A percentile compares a stretch with the other conserved stretches of the same genome.
Conservation (phyloP, 2,329 filamentous ascomycete species). For the Curvularia eragrostidis region DNA sequence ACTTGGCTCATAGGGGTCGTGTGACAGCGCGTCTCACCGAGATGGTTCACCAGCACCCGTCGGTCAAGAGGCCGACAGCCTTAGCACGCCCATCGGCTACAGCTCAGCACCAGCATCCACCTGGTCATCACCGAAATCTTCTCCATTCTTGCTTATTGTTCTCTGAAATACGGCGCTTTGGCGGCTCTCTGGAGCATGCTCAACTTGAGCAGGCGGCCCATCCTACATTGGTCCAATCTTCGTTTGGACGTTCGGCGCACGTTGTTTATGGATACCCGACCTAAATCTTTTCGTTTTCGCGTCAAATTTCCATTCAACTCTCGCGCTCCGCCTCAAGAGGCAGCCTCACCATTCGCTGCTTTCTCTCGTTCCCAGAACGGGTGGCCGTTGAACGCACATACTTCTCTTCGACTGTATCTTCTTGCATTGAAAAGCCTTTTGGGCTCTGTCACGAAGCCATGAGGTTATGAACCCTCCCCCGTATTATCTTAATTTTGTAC, state of each 20-base stretch:
- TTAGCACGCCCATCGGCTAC: slow-evolving; percentile 17
- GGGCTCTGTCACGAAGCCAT: slow-evolving; percentile 44
- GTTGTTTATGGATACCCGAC: slow-evolving; percentile 36
- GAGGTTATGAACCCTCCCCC: slow-evolving; percentile 45
- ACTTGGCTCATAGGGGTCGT: slow-evolving; percentile 33
- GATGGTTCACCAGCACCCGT: slow-evolving; percentile 21
- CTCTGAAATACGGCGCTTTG: slow-evolving; percentile 41
- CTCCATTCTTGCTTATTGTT: slow-evolving; percentile 52
- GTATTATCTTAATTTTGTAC: slow-evolving; percentile 32
- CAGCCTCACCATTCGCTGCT: background rate
- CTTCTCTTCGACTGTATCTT: slow-evolving; percentile 40
- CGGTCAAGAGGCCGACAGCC: slow-evolving; percentile 17
- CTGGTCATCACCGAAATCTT: slow-evolving; percentile 38
- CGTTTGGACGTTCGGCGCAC: slow-evolving; percentile 30
- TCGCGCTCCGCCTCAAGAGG: slow-evolving; percentile 4
- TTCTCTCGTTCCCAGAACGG: background rate
- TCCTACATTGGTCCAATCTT: slow-evolving; percentile 25
- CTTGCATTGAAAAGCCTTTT: slow-evolving; percentile 42
- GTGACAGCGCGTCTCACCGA: slow-evolving; percentile 27
- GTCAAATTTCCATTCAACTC: slow-evolving; percentile 10
- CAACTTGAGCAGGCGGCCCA: slow-evolving; percentile 30
- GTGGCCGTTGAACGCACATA: slow-evolving; percentile 13
- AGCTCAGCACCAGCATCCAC: slow-evolving; percentile 25
- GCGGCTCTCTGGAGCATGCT: slow-evolving; percentile 35
- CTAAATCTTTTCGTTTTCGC: slow-evolving; percentile 20